These are phyloP conservation scores for Floccularia luteovirens DNA, from an alignment of 768 basidiomycete species.

Conservation along the genomic window DNA sequence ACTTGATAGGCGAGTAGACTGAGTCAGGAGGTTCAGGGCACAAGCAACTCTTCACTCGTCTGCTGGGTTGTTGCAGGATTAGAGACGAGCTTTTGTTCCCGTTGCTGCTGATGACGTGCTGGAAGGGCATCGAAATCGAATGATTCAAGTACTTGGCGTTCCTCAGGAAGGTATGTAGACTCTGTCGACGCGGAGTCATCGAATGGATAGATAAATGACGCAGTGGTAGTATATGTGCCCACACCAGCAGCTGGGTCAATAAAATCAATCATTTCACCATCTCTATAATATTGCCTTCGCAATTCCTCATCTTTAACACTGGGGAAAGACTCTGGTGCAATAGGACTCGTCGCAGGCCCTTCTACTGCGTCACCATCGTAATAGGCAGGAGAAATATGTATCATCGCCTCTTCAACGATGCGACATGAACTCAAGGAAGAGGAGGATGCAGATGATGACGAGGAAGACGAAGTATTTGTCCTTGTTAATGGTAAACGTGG, in stretches of 20 bases:
- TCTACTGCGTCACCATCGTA: constrained; percentile 30
- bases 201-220: constrained; percentile 43
- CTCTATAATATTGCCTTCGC: no score
- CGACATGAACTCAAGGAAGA: constrained; percentile 10
- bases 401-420: constrained; percentile 6
- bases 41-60: background rate
- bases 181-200: constrained; percentile 22
- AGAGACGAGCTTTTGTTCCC: no score
- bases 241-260: no score
- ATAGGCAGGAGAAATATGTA: constrained; percentile 34
- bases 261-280: no score
- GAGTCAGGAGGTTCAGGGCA: background rate
- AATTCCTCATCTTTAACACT: no score
- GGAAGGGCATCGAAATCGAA: constrained; percentile 51
- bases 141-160: constrained; percentile 28
- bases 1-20: constrained; percentile 5
- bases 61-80: no score
- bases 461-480: constrained; percentile 11
- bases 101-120: no score
- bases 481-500: no score
- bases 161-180: constrained; percentile 22
- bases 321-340: no score
- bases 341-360: constrained; percentile 21
- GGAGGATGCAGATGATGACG: constrained; percentile 17
- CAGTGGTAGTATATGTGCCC: constrained; percentile 25